Evolutionary conservation across 192 early-diverging fungal species (phyloP).

Genomic region (Chytriomyces confervae): DNA sequence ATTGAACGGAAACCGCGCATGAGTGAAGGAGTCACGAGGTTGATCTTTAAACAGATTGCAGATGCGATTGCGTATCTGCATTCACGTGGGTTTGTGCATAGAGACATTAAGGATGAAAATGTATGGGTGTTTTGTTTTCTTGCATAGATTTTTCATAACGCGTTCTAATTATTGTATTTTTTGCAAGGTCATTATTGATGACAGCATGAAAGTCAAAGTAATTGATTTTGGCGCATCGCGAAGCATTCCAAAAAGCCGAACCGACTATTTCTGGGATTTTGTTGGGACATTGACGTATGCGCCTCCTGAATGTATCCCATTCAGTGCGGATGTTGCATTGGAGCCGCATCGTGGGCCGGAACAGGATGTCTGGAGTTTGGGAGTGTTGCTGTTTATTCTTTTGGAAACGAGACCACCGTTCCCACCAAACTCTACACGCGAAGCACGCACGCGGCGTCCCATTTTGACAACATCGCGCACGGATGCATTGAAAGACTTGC

Average conservation of each 20-base stretch:
- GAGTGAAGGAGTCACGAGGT: slow-evolving; percentile 59
- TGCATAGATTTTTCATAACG: slow-evolving; percentile 43
- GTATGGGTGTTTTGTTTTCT: slow-evolving; percentile 58
- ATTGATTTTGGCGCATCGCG: slow-evolving; percentile 84
- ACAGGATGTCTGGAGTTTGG: slow-evolving; percentile 81
- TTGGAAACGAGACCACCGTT: slow-evolving; percentile 59
- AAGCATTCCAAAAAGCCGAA: slow-evolving; percentile 57
- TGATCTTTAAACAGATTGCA: slow-evolving; percentile 54
- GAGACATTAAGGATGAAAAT: slow-evolving; percentile 92
- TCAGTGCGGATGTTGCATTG: slow-evolving; percentile 69
- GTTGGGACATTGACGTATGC: slow-evolving; percentile 80
- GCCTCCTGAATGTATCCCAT: slow-evolving; percentile 76
- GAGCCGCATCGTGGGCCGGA: slow-evolving; percentile 77
- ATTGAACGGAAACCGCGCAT: slow-evolving; percentile 49
- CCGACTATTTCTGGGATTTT: slow-evolving; percentile 71
- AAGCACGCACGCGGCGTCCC: slow-evolving; percentile 25
- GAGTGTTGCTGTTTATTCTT: slow-evolving; percentile 77
- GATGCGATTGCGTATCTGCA: slow-evolving; percentile 52
- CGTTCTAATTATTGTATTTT: neutral
- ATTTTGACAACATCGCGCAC: slow-evolving; percentile 19
- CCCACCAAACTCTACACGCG: slow-evolving; percentile 7
- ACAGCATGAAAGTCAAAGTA: slow-evolving; percentile 61
- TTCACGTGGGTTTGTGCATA: slow-evolving; percentile 57
- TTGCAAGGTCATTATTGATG: slow-evolving; percentile 57
- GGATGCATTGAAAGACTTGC: slow-evolving; percentile 48